Percentiles rank a stretch among this genome's conserved stretches.
These are phyloP conservation scores for Pythium plurisporium DNA, from an alignment of 352 stramenopile species.

Conservation along the genomic window DNA sequence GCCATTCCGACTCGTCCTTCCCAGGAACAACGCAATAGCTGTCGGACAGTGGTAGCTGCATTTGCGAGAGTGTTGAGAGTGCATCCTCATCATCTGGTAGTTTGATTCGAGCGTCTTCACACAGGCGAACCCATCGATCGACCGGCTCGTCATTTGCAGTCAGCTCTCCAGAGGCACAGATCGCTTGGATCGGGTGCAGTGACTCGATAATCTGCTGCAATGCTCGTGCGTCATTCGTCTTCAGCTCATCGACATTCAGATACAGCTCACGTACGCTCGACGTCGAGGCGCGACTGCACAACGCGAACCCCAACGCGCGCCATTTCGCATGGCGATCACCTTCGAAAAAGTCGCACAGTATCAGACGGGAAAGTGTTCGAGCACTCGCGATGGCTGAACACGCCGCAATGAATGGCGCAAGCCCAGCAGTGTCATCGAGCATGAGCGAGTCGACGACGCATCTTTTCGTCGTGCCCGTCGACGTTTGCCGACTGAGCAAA, in stretches of 20 bases:
- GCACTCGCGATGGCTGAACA: slow-evolving; percentile 2
- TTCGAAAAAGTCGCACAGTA: background rate
- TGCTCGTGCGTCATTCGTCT: no score
- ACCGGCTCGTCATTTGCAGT: no score
- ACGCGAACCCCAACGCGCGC: slow-evolving; percentile 1
- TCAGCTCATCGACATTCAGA: background rate
- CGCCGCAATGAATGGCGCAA: background rate
- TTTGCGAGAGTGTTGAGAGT: background rate
- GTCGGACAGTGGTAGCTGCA: no score
- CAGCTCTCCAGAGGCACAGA: no score
- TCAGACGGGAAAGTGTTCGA: background rate
- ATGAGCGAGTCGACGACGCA: background rate
- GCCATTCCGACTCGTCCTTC: no score
- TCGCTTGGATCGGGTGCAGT: no score
- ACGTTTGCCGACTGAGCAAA: no score
- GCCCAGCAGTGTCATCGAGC: background rate
- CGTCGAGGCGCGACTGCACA: slow-evolving; percentile 1
- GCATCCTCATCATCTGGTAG: no score
- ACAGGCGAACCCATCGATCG: no score
- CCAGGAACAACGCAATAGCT: no score
- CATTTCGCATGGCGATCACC: slow-evolving; percentile 5
- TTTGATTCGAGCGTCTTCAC: no score
- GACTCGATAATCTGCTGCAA: no score
- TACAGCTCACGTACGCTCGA: slow-evolving; percentile 2
- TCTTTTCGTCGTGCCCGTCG: background rate